Percentiles rank a stretch among this genome's conserved stretches.
These are phyloP conservation scores for Diplodia scrobiculata DNA, from an alignment of 2,329 filamentous ascomycete species.

Conservation along the genomic window DNA sequence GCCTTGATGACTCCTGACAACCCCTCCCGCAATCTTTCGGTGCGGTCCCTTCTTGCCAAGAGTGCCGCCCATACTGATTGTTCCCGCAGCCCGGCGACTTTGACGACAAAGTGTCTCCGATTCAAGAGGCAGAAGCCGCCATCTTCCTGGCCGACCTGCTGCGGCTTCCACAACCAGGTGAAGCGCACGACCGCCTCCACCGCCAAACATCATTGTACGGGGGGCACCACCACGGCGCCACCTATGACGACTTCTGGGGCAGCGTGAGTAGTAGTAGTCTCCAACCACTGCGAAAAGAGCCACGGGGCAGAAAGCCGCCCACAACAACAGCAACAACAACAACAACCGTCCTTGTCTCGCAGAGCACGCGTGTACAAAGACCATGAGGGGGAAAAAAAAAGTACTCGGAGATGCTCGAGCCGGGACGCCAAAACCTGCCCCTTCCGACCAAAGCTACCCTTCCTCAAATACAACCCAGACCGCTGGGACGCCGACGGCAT, in stretches of 20 bases:
- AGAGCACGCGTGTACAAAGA: constrained; percentile 38
- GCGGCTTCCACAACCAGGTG: constrained; percentile 49
- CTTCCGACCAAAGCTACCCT: constrained; percentile 49
- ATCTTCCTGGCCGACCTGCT: constrained; percentile 31
- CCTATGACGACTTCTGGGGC: constrained; percentile 36
- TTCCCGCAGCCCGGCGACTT: neutral
- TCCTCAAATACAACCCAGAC: constrained; percentile 37
- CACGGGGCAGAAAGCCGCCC: no score
- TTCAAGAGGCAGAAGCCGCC: constrained; percentile 32
- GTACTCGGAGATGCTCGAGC: constrained; percentile 49
- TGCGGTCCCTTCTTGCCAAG: neutral
- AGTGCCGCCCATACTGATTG: no score
- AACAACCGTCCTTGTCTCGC: no score
- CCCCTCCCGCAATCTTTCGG: constrained; percentile 31
- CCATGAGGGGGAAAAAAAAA: constrained; percentile 45
- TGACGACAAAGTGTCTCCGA: constrained; percentile 29
- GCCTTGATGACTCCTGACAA: constrained; percentile 32
- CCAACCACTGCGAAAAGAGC: no score
- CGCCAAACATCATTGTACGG: constrained; percentile 40
- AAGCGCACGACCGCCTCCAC: constrained; percentile 54
- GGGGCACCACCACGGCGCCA: constrained; percentile 35
- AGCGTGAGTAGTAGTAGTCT: constrained; percentile 30
- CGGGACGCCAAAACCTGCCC: constrained; percentile 50
- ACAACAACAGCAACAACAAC: no score
- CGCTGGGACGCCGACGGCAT: constrained; percentile 40